These are phyloP conservation scores for Aspergillus sclerotioniger DNA, from an alignment of 495 filamentous ascomycete species.

Conservation along the genomic window DNA sequence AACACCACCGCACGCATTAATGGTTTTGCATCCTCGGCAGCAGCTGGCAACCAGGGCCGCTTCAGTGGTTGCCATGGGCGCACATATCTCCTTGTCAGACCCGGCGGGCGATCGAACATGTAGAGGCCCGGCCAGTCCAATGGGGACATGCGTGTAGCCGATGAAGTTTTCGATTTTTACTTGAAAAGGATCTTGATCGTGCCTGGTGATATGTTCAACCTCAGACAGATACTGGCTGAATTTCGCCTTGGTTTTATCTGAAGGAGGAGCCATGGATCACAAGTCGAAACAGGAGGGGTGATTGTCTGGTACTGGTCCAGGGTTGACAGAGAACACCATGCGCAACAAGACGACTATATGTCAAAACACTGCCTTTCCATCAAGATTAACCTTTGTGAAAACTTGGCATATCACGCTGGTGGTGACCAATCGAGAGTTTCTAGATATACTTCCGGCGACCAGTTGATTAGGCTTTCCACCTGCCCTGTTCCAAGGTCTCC, in stretches of 20 bases:
- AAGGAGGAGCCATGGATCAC: background rate
- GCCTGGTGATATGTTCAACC: background rate
- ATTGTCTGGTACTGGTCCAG: background rate
- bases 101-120: constrained; percentile 1
- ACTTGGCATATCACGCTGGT: background rate
- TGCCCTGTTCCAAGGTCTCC: background rate
- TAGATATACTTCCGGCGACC: background rate
- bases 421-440: background rate
- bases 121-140: constrained; percentile 19
- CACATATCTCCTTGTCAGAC: constrained; percentile 1
- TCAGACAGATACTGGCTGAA: background rate
- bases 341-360: background rate
- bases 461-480: background rate
- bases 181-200: background rate
- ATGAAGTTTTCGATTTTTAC: constrained; percentile 20
- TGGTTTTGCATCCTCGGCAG: constrained; percentile 15
- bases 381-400: background rate
- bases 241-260: background rate
- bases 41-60: constrained; percentile 18
- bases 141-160: constrained; percentile 13
- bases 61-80: constrained; percentile 18
- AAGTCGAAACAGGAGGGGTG: background rate
- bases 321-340: background rate
- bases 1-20: constrained; percentile 10
- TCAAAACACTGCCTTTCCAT: background rate